Evolutionary conservation across 768 basidiomycete species (phyloP).

Genomic region (Lyophyllum shimeji): DNA sequence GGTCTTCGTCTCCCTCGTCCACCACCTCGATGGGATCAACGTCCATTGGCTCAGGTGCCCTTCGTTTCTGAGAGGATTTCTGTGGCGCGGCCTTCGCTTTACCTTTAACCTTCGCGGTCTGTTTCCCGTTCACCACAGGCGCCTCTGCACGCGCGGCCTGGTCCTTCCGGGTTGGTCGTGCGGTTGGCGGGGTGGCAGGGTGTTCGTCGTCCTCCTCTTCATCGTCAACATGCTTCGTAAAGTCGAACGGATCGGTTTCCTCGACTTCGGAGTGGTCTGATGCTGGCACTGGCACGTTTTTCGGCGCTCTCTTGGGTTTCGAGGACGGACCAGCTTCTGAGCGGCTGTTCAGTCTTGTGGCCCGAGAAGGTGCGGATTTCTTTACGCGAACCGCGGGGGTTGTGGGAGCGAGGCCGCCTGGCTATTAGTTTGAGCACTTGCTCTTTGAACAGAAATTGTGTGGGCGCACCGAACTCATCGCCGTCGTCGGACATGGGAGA

Average conservation of each 20-base stretch:
- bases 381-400: slow-evolving; percentile 9
- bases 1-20: slow-evolving; percentile 14
- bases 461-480: slow-evolving; percentile 17
- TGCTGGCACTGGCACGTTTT: slow-evolving; percentile 4
- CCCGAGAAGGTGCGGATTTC: slow-evolving; percentile 3
- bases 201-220: slow-evolving; percentile 8
- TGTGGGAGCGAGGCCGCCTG: slow-evolving; percentile 18
- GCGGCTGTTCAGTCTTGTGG: slow-evolving; percentile 11
- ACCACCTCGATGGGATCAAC: slow-evolving; percentile 18
- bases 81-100: slow-evolving; percentile 29
- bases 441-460: background rate
- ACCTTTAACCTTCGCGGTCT: slow-evolving; percentile 29
- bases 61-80: slow-evolving; percentile 17
- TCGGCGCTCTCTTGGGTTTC: slow-evolving; percentile 17
- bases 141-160: slow-evolving; percentile 5
- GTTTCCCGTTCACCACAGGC: slow-evolving; percentile 24
- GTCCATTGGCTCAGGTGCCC: slow-evolving; percentile 19
- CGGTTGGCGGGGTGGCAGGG: background rate
- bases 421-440: background rate
- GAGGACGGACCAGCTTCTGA: slow-evolving; percentile 18
- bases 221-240: slow-evolving; percentile 1
- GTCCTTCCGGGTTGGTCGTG: slow-evolving; percentile 3
- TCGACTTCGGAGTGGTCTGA: slow-evolving; percentile 20
- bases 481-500: slow-evolving; percentile 18
- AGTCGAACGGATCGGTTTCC: slow-evolving; percentile 11